These are phyloP conservation scores for Elymus sibiricus DNA, from an alignment of 176 grass and related monocot genomes.

Conservation along the genomic window DNA sequence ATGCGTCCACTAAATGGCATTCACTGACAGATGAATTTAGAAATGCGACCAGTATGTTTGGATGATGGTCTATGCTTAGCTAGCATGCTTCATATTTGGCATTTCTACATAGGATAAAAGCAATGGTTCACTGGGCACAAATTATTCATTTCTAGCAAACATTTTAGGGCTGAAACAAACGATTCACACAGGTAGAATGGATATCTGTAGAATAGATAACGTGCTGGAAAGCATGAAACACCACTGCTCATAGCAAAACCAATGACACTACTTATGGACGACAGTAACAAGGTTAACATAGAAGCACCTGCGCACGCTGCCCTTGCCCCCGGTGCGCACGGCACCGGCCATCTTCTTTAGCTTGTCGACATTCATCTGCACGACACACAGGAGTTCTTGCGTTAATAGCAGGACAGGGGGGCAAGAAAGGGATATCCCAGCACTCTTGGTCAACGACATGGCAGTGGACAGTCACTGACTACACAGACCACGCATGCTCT, in stretches of 20 bases:
- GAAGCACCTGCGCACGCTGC: constrained; percentile 59
- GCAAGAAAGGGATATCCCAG: neutral
- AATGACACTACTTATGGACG: neutral
- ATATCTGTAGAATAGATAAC: neutral
- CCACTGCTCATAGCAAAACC: neutral
- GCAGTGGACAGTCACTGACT: neutral
- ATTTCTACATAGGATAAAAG: neutral
- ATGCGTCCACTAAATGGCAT: neutral
- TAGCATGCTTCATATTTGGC: neutral
- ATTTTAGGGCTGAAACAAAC: neutral
- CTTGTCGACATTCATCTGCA: constrained; percentile 70
- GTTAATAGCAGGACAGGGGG: neutral
- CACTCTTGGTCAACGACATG: neutral
- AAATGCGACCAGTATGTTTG: neutral
- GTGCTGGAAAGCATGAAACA: neutral
- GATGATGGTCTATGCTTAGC: neutral
- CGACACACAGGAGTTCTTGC: rapidly evolving
- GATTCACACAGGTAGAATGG: neutral
- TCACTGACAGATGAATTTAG: neutral
- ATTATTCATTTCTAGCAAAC: neutral
- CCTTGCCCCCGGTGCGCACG: constrained; percentile 75
- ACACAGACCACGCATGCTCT: neutral
- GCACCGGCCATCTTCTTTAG: constrained; percentile 76
- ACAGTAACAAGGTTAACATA: neutral
- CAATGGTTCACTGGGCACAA: neutral